Evolutionary conservation across 176 grass and related monocot species (phyloP), one percentile per base, ranked within the genome.

Genomic region (Tuctoria greenei): DNA sequence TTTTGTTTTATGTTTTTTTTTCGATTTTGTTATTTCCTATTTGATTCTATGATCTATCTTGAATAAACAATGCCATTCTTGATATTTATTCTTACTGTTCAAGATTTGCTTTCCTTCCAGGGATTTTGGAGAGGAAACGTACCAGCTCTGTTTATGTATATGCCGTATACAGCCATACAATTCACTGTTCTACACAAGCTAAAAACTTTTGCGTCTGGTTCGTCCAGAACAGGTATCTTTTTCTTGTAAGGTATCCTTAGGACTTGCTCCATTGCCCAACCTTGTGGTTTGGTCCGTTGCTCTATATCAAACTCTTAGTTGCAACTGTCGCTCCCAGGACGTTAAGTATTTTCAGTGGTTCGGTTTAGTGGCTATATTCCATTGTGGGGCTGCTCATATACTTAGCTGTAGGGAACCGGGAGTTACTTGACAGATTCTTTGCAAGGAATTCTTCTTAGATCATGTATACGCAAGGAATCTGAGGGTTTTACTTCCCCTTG

Each of bases 101-200:
- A 47, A 71, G 23, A 46, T 83, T 49, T 84, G 41, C 36, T 82
- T 47, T 36, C 63, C 10, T 75, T 84, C 72, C 77, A 99, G 95
- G 95, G 89, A 82, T 99, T 99, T 71, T 99, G 95, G 95, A 95
- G 91, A 92, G 95, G 95, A 77, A 99, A 99, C 85, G 95, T 99
- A 64, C 95, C 95, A 16, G 95, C 91, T 78, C 74, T 95, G 37
- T 59, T 99, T 27, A 83, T 99, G 67, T 99, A 95, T 84, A 99
- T 99, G 95, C 95, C 95, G 67, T 99, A 99, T 76, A 90, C 89
- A 77, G 91, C 95, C 63, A 99, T 95, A 86, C 95, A 99, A 69
- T 99, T 99, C 40, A 88, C 89, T 61, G 89, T 99, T 88, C 64
- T 99, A 73, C 95, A 92, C 89, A 86, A 86, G 65, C 77, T 95